phyloP scores from a whole-genome alignment of 345 rosid genomes.

The Dovyalis caffra region DNA sequence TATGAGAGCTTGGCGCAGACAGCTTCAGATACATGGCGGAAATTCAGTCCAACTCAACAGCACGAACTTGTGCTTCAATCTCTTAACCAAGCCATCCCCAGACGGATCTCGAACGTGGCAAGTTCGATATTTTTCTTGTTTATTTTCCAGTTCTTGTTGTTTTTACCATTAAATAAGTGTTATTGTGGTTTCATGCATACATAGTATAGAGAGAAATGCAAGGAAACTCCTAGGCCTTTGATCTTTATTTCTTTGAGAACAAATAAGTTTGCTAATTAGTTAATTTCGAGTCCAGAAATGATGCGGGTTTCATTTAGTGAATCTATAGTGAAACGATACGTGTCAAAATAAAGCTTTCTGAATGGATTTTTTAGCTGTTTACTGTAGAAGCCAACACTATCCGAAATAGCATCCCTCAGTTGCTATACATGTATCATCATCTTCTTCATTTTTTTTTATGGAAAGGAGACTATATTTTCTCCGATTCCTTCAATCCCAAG shows the following conservation, averaged over 20 bases:
- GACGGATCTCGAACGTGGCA: slow-evolving; percentile 48
- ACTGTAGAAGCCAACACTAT: no score
- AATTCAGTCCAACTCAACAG: slow-evolving; percentile 44
- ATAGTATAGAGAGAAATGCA: neutral
- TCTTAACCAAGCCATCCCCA: slow-evolving; percentile 56
- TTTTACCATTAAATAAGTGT: neutral
- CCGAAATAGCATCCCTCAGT: no score
- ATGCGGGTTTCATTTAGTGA: neutral
- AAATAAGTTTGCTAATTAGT: no score
- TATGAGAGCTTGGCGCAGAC: slow-evolving; percentile 74
- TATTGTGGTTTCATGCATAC: neutral
- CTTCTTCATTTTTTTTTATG: neutral
- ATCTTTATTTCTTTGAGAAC: neutral
- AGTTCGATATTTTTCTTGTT: slow-evolving; percentile 5
- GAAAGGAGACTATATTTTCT: neutral
- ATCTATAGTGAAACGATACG: neutral
- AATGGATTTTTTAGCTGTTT: neutral
- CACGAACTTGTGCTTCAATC: slow-evolving; percentile 60
- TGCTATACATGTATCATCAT: neutral
- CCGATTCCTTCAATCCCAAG: neutral
- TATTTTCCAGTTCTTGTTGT: neutral
- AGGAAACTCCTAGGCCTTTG: neutral
- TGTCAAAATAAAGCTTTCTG: neutral
- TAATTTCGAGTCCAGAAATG: no score
- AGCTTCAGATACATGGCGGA: slow-evolving; percentile 44